Base-by-base conservation (phyloP, 139 green algal species). In the Mychonastes homosphaera region DNA sequence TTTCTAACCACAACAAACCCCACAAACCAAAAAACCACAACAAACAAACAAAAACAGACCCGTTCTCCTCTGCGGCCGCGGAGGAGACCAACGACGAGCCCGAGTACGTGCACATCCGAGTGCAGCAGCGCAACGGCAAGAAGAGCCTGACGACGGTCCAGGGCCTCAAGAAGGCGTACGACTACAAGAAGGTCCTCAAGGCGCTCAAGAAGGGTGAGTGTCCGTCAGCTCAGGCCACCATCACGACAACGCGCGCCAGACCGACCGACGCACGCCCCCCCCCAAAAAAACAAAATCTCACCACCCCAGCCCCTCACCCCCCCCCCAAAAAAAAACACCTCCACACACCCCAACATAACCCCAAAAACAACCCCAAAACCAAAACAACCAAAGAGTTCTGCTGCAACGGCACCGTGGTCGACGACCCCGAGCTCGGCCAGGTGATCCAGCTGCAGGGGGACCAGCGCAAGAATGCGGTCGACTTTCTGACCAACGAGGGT, bases 101-200 rank as follows among this genome's bases (percentile, higher is more conserved):
- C 23, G 70, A 73, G 19, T 69, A 71, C 54, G 84, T 97, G n/a
- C 90, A 97, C 65, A 86, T 99, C 21, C 86, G 92, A 36, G 77
- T 97, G 27, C 92, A 99, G 75, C 92, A 85, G 72, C 77, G 92
- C 55, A 99, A 99, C 81, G 92, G 92, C 58, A 84, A 86, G 47
- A 99, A 99, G 74, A 87, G 63, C 24, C 72, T 99, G 80, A 99
- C 92, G 2, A 99, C 92, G 6, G 81, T 98, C 2, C 88, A 96
- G 79, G 87, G 87, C 43, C 71, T 96, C 5, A 83, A 91, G 53
- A 78, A 92, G 66, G 71, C 64, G 4, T 97, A 91, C 62, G 91
- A 98, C 59, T 95, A 97, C 74, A 95, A 95, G 73, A 97, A 97
- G 67, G 86, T 99, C 13, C 69, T 99, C 15, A 99, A 99, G 63